Evolutionary conservation across 1,139 yeast species (phyloP), one percentile per base, ranked within the genome.

Genomic region (Arxiozyma slooffiae): DNA sequence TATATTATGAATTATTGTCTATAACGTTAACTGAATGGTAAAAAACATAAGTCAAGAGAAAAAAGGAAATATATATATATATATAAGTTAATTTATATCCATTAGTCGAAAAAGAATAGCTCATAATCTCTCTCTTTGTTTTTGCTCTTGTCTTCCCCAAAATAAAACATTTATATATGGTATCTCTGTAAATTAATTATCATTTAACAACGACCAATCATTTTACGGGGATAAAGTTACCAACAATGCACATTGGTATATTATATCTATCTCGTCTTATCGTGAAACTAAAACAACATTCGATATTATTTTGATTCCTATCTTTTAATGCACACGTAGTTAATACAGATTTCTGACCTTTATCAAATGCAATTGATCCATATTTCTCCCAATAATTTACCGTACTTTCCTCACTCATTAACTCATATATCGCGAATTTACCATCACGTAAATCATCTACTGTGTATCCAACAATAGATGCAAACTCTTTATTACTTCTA

Each of bases 381-480:
- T 90, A 92, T 67, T 90, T 90, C 65, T 92, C 97, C 97, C 97
- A 92, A 64, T 89, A 90, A 60, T 88, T 89, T n/a, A 92, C 97
- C 7, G 97, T 95, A 63, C 96, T 85, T 61, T 90, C 97, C 66
- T 90, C 97, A 53, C 92, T 84, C 96, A 92, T 86, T 55, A 92
- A 72, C 69, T 92, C 97, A 67, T 90, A 90, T 45, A 92, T 88
- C 1, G 97, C 95, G 58, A 89, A 71, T 61, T 85, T 86, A 20
- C 97, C 97, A 66, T 92, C 96, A 57, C 94, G 82, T 61, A 92
- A 72, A 64, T 89, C 96, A 63, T 90, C 97, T 1, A 94, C 88
- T 44, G 82, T 79, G 14, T 88, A 95, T n/a, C 90, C 96, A 1
- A 90, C 97, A 55, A 92, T 70, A 3, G 94, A 86, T 0, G 97